phyloP scores from a whole-genome alignment of 306 rosid genomes.

The Castanea sativa region DNA sequence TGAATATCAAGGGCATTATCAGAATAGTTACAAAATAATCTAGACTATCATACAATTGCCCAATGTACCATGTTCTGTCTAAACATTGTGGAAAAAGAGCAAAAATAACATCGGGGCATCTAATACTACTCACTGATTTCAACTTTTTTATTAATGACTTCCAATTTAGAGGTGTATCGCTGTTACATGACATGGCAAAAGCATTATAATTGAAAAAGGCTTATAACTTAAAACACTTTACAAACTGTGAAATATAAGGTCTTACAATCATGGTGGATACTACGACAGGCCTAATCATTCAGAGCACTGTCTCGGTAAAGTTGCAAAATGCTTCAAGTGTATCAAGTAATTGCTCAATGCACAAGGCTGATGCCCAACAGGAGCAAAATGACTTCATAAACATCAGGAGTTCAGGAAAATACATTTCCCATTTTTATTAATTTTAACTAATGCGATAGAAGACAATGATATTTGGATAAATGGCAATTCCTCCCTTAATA shows the following conservation, averaged over 20 bases:
- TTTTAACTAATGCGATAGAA: neutral
- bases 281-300: neutral
- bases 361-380: no score
- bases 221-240: neutral
- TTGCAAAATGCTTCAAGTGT: no score
- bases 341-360: no score
- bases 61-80: neutral
- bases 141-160: neutral
- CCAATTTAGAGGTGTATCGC: neutral
- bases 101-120: neutral
- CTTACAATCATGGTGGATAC: neutral
- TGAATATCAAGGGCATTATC: neutral
- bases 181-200: neutral
- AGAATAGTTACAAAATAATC: neutral
- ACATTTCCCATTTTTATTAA: neutral
- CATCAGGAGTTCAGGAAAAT: neutral
- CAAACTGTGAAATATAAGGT: neutral
- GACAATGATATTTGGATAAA: neutral
- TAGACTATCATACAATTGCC: neutral
- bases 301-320: neutral
- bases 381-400: neutral
- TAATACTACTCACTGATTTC: neutral
- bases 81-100: neutral
- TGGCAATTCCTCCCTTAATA: neutral
- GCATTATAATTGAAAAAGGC: neutral